These are phyloP conservation scores for Glomus cerebriforme DNA, from an alignment of 192 early-diverging fungal species.

Conservation along the genomic window DNA sequence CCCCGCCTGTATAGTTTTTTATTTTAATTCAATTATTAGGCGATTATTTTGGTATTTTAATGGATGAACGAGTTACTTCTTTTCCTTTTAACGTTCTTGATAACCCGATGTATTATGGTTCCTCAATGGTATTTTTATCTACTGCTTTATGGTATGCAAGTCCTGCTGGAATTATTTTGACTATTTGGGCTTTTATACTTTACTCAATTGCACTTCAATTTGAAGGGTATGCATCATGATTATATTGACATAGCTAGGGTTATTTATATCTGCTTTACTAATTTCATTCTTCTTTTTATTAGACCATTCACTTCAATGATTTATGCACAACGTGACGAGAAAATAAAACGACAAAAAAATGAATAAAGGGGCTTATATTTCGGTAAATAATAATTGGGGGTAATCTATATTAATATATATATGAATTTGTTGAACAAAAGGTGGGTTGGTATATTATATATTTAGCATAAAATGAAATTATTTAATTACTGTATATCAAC, in stretches of 20 bases:
- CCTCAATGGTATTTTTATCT: constrained; percentile 82
- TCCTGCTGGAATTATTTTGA: constrained; percentile 73
- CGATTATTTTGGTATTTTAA: constrained; percentile 94
- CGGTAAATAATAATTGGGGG: too few species aligned
- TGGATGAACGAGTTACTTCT: constrained; percentile 80
- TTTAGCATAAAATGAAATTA: too few species aligned
- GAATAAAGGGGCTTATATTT: background rate
- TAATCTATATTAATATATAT: too few species aligned
- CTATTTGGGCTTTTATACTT: constrained; percentile 70
- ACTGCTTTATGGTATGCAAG: constrained; percentile 77
- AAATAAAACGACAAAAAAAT: constrained; percentile 14
- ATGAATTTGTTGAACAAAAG: too few species aligned
- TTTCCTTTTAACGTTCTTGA: constrained; percentile 92
- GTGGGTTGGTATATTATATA: too few species aligned
- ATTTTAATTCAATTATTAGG: constrained; percentile 48
- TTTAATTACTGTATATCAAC: too few species aligned
- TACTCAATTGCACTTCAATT: constrained; percentile 75
- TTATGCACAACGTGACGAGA: constrained; percentile 58
- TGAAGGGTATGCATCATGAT: constrained; percentile 65
- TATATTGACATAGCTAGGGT: background rate
- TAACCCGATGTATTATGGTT: constrained; percentile 96
- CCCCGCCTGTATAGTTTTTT: background rate
- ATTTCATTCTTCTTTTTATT: constrained; percentile 6
- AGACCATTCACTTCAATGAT: constrained; percentile 83
- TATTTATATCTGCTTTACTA: background rate